Evolutionary conservation across 2,329 filamentous ascomycete genomes (phyloP).

Genomic region (Aspergillus sp.): DNA sequence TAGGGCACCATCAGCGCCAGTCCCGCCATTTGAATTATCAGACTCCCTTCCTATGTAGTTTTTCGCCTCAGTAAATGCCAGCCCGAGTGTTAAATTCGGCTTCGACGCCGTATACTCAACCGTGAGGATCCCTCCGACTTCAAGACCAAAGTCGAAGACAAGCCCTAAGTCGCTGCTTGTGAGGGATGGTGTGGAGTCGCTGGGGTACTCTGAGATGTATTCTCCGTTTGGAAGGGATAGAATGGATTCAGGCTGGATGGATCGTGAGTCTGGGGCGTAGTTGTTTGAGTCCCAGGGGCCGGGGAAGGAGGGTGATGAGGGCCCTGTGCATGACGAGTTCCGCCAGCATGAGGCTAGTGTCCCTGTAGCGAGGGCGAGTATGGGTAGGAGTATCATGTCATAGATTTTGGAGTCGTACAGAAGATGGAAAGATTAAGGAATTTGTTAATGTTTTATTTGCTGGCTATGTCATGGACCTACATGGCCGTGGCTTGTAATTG

Average conservation of each 20-base stretch:
- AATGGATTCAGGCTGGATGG: constrained; percentile 47
- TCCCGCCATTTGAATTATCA: constrained; percentile 49
- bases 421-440: too few species aligned
- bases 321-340: constrained; percentile 54
- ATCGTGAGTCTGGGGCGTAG: constrained; percentile 55
- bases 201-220: constrained; percentile 24
- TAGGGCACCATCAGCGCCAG: constrained; percentile 45
- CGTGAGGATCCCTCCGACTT: constrained; percentile 57
- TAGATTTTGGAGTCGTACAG: too few species aligned
- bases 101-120: constrained; percentile 48
- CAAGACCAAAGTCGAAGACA: constrained; percentile 60
- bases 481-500: neutral
- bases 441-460: too few species aligned
- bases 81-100: constrained; percentile 36
- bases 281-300: constrained; percentile 61
- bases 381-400: neutral
- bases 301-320: constrained; percentile 51
- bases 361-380: neutral
- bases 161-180: constrained; percentile 46
- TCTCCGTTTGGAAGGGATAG: constrained; percentile 36
- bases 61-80: constrained; percentile 52
- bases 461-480: too few species aligned
- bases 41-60: constrained; percentile 50
- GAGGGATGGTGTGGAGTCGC: constrained; percentile 34
- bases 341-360: constrained; percentile 50